Percentiles rank a stretch among this genome's conserved stretches.
Evolutionary conservation across 768 basidiomycete genomes (phyloP).

Genomic region (Termitomyces sp.): DNA sequence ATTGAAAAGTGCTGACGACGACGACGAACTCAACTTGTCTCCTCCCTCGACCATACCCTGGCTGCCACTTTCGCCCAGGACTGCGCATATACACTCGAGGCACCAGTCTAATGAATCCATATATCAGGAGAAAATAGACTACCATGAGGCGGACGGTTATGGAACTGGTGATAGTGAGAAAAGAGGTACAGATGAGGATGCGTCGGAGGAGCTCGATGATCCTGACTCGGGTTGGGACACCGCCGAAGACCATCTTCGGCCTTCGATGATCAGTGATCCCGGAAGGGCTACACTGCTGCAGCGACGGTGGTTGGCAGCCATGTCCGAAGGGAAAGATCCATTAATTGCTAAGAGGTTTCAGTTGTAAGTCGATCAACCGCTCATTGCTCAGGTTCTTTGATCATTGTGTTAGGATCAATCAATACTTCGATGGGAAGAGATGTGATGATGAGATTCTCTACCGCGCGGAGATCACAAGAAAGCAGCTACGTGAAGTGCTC

Average conservation of each 20-base stretch:
- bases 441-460: constrained; percentile 95
- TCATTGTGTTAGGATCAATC: constrained; percentile 60
- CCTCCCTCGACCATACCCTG: constrained; percentile 32
- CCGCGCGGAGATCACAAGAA: constrained; percentile 78
- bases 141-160: constrained; percentile 29
- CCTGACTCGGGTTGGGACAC: constrained; percentile 44
- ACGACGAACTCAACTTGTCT: constrained; percentile 15
- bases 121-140: constrained; percentile 35
- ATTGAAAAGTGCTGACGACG: constrained; percentile 17
- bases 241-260: constrained; percentile 40
- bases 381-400: background rate
- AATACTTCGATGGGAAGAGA: constrained; percentile 90
- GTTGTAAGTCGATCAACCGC: constrained; percentile 42
- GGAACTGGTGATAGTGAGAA: constrained; percentile 29
- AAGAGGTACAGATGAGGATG: constrained; percentile 40
- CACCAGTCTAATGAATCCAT: constrained; percentile 46
- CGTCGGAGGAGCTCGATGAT: constrained; percentile 37
- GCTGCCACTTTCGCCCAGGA: constrained; percentile 54
- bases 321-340: constrained; percentile 79
- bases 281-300: constrained; percentile 76
- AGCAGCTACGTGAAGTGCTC: constrained; percentile 78
- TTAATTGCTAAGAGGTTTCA: constrained; percentile 71
- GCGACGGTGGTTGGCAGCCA: constrained; percentile 84
- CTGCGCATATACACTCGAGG: constrained; percentile 42
- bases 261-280: constrained; percentile 80